phyloP scores from a whole-genome alignment of 1,139 yeast genomes.

The Yamadazyma songkhlaensis region DNA sequence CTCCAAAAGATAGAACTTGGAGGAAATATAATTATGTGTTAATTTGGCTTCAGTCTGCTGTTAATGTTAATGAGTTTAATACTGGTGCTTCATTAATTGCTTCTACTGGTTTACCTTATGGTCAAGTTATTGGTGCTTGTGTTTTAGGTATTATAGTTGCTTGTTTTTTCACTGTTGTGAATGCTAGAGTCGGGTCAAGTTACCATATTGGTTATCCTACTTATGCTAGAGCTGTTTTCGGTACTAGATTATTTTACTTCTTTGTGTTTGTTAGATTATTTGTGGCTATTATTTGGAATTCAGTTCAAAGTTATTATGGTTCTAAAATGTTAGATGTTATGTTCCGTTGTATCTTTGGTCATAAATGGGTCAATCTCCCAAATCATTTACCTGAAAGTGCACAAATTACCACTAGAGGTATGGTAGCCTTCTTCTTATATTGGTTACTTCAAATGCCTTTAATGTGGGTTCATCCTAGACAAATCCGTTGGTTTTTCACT shows the following conservation, averaged over 20 bases:
- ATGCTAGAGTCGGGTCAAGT: slow-evolving; percentile 16
- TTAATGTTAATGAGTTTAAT: slow-evolving; percentile 15
- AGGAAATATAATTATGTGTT: slow-evolving; percentile 11
- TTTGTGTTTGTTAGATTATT: slow-evolving; percentile 15
- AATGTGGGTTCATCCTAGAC: slow-evolving; percentile 16
- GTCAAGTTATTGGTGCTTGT: slow-evolving; percentile 15
- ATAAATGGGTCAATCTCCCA: slow-evolving; percentile 13
- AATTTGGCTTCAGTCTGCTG: slow-evolving; percentile 15
- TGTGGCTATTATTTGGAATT: slow-evolving; percentile 15
- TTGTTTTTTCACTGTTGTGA: slow-evolving; percentile 14
- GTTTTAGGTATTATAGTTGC: slow-evolving; percentile 11
- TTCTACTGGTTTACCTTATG: slow-evolving; percentile 13
- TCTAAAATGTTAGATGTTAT: slow-evolving; percentile 9
- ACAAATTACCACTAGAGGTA: slow-evolving; percentile 12
- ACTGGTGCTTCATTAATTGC: slow-evolving; percentile 15
- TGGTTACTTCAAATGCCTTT: slow-evolving; percentile 16
- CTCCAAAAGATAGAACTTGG: slow-evolving; percentile 16
- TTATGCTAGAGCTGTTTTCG: slow-evolving; percentile 13
- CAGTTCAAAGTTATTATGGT: slow-evolving; percentile 15
- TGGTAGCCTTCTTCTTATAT: slow-evolving; percentile 13
- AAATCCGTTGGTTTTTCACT: slow-evolving; percentile 14
- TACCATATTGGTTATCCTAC: slow-evolving; percentile 16
- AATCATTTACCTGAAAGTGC: slow-evolving; percentile 13
- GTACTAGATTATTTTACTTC: slow-evolving; percentile 12
- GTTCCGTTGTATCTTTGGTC: slow-evolving; percentile 14